A percentile compares a stretch with the other conserved stretches of the same genome.
Conservation (phyloP, 2,329 filamentous ascomycete genomes). For the Ploettnerulaceae sp. region DNA sequence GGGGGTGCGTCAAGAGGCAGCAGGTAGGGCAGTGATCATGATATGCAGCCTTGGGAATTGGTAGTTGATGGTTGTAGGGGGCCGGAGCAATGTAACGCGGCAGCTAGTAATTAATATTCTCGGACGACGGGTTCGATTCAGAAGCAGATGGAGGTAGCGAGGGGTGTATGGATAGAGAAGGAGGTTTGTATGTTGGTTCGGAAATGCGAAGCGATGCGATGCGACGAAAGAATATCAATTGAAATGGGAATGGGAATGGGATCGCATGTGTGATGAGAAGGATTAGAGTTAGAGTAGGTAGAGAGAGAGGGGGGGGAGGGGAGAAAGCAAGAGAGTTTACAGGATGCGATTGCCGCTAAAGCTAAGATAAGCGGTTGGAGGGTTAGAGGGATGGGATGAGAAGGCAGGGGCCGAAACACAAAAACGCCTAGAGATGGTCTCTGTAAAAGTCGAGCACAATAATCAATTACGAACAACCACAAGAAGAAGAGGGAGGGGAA, state of each 20-base stretch:
- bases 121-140: constrained; percentile 6
- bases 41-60: constrained; percentile 22
- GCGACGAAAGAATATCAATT: constrained; percentile 2
- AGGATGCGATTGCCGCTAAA: constrained; percentile 16
- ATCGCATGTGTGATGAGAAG: neutral
- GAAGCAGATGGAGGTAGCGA: constrained; percentile 9
- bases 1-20: constrained; percentile 21
- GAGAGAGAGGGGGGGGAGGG: neutral
- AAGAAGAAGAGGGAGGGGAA: neutral
- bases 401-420: neutral
- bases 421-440: neutral
- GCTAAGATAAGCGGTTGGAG: constrained; percentile 20
- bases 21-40: constrained; percentile 27
- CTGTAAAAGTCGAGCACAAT: neutral
- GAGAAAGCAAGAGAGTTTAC: constrained; percentile 4
- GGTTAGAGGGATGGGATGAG: neutral
- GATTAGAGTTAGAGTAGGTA: neutral
- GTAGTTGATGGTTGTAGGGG: constrained; percentile 6
- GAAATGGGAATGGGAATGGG: constrained; percentile 7
- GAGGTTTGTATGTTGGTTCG: too few species aligned
- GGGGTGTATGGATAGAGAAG: neutral
- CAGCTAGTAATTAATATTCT: constrained; percentile 12
- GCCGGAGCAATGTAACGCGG: too few species aligned
- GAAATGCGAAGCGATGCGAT: neutral
- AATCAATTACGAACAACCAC: neutral